Evolutionary conservation across 768 basidiomycete genomes (phyloP).

Genomic region (Collybia sp.): DNA sequence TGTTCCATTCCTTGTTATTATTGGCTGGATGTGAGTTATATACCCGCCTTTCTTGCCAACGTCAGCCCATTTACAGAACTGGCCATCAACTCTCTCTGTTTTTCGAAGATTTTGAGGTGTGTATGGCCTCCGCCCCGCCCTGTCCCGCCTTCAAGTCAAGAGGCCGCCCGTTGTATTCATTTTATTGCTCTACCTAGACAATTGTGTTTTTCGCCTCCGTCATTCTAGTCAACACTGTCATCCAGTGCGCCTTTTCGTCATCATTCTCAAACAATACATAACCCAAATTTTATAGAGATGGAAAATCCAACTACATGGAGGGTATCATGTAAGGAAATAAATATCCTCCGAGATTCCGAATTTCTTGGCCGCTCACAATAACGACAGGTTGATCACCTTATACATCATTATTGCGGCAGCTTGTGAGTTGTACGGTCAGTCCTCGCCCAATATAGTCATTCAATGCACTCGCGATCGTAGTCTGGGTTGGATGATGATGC

Average conservation of each 20-base stretch:
- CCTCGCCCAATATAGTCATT: no score
- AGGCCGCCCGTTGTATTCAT: no score
- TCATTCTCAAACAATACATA: not conserved
- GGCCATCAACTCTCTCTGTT: constrained; percentile 73
- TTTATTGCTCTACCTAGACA: constrained; percentile 41
- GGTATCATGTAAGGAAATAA: constrained; percentile 58
- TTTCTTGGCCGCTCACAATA: not conserved
- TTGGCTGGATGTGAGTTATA: constrained; percentile 75
- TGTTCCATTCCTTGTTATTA: constrained; percentile 82
- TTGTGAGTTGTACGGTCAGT: constrained; percentile 45
- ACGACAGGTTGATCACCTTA: constrained; percentile 51
- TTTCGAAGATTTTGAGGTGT: constrained; percentile 83
- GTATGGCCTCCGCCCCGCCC: constrained; percentile 2
- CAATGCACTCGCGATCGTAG: no score
- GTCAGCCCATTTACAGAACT: constrained; percentile 31
- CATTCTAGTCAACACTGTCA: constrained; percentile 79
- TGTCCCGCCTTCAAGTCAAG: no score
- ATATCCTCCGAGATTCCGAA: no score
- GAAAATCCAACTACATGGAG: constrained; percentile 91
- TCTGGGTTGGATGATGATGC: no score
- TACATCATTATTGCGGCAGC: constrained; percentile 81
- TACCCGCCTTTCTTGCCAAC: constrained; percentile 10
- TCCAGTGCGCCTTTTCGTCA: constrained; percentile 43
- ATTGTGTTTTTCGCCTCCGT: constrained; percentile 85
- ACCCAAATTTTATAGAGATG: constrained; percentile 43